Percentiles rank a stretch among this genome's conserved stretches.
Evolutionary conservation across 2,329 filamentous ascomycete species (phyloP).

Genomic region (Aspergillus viridinutans): DNA sequence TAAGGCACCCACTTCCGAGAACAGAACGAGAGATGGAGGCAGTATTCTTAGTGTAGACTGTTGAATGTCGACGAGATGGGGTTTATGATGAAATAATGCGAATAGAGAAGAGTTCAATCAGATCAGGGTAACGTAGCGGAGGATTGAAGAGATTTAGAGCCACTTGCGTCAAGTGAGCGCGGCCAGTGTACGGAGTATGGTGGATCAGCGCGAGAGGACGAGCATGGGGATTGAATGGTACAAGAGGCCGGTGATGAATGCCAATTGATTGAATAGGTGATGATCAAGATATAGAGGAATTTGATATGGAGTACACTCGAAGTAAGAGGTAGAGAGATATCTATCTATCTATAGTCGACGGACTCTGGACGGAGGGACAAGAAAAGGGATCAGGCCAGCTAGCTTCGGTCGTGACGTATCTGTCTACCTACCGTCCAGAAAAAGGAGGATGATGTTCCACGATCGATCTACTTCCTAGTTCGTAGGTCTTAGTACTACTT

Average conservation of each 20-base stretch:
- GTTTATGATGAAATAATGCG: not conserved
- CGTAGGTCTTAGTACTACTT: too few species aligned
- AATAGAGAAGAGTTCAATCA: not conserved
- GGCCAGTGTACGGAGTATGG: constrained; percentile 8
- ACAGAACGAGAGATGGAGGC: not conserved
- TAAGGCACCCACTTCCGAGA: not conserved
- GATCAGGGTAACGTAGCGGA: not conserved
- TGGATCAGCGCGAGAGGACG: not conserved
- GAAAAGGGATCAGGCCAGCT: not conserved
- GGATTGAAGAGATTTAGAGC: constrained; percentile 12
- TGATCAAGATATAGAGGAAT: not conserved
- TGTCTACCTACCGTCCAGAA: not conserved
- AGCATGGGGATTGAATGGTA: not conserved
- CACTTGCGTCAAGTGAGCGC: constrained; percentile 25
- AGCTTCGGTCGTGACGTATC: not conserved
- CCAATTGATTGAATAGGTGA: not conserved
- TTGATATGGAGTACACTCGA: not conserved
- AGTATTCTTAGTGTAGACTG: not conserved
- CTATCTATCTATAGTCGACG: not conserved
- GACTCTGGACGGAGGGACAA: not conserved
- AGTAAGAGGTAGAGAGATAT: not conserved
- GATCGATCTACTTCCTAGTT: not conserved
- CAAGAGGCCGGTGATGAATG: not conserved
- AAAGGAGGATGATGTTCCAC: not conserved
- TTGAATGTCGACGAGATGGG: not conserved